Evolutionary conservation across 139 green algal species (phyloP).

Genomic region (Prasinococcaceae sp.): DNA sequence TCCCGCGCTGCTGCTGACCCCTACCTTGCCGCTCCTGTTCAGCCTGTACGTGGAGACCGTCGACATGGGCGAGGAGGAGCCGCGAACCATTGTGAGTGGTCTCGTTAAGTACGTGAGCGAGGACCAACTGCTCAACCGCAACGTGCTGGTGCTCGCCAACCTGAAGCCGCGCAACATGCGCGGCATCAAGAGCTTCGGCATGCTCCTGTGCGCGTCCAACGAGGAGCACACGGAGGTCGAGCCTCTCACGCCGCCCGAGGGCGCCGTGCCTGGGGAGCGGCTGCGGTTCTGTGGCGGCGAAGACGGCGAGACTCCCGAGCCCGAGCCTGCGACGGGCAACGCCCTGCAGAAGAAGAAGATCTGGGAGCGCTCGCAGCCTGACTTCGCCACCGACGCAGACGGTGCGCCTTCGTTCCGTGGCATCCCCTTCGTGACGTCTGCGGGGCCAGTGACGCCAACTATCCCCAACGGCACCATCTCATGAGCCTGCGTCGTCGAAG

Average conservation of each 20-base stretch:
- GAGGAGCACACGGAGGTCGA: slow-evolving; percentile 54
- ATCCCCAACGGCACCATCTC: too few species aligned
- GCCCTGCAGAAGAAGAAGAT: slow-evolving; percentile 42
- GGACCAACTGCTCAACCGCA: slow-evolving; percentile 52
- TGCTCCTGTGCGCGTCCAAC: slow-evolving; percentile 65
- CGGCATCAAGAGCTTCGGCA: slow-evolving; percentile 60
- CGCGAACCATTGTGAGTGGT: slow-evolving; percentile 63
- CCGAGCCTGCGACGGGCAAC: slow-evolving; percentile 13
- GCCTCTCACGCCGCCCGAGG: slow-evolving; percentile 46
- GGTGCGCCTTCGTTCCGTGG: too few species aligned
- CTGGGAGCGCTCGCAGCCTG: slow-evolving; percentile 37
- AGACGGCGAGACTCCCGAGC: slow-evolving; percentile 13
- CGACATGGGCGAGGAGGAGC: slow-evolving; percentile 63
- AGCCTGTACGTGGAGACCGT: slow-evolving; percentile 70
- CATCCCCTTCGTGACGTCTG: too few species aligned
- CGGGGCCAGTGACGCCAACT: too few species aligned
- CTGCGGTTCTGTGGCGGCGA: slow-evolving; percentile 42
- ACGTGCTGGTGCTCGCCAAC: slow-evolving; percentile 73
- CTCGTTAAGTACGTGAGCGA: slow-evolving; percentile 61
- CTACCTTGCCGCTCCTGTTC: too few species aligned
- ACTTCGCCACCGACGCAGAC: too few species aligned
- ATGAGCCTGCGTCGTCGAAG: too few species aligned
- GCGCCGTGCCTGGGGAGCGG: slow-evolving; percentile 48
- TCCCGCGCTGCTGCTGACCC: too few species aligned
- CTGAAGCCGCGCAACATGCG: slow-evolving; percentile 57